A percentile compares a stretch with the other conserved stretches of the same genome.
Evolutionary conservation across 2,329 filamentous ascomycete species (phyloP).

Genomic region (Cercospora beticola): DNA sequence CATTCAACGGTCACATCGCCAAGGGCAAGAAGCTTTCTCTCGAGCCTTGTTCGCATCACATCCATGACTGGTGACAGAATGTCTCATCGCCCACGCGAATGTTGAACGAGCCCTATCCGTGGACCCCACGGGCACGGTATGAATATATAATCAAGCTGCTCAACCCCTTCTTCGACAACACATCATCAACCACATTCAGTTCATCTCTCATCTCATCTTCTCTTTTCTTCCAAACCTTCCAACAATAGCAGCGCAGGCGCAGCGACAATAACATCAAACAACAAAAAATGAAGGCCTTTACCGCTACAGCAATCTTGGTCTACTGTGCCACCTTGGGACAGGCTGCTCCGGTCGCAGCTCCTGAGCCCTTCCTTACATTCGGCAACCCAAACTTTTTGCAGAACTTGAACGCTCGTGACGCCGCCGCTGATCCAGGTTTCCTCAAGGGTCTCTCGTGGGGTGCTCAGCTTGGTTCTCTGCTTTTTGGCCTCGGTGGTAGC

Average conservation of each 20-base stretch:
- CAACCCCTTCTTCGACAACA: background rate
- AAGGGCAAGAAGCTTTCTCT: background rate
- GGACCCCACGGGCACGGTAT: background rate
- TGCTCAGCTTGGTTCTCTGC: too few relatives aligned
- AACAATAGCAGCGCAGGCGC: background rate
- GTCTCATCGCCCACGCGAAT: background rate
- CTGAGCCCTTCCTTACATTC: background rate
- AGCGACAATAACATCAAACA: background rate
- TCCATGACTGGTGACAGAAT: background rate
- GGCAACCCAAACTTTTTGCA: background rate
- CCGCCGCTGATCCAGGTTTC: background rate
- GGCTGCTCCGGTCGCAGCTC: background rate
- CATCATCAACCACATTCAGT: background rate
- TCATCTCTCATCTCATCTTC: conserved; percentile 2
- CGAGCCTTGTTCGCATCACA: background rate
- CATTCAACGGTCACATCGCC: background rate
- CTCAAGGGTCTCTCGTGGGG: too few relatives aligned
- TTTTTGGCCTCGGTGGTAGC: too few relatives aligned
- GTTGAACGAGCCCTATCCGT: background rate
- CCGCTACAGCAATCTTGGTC: background rate
- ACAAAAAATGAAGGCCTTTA: background rate
- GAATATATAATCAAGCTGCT: background rate
- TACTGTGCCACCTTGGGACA: background rate
- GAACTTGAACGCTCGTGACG: background rate
- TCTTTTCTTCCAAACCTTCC: background rate